Conservation (phyloP, 306 rosid species). For the Trifolium subterraneum region DNA sequence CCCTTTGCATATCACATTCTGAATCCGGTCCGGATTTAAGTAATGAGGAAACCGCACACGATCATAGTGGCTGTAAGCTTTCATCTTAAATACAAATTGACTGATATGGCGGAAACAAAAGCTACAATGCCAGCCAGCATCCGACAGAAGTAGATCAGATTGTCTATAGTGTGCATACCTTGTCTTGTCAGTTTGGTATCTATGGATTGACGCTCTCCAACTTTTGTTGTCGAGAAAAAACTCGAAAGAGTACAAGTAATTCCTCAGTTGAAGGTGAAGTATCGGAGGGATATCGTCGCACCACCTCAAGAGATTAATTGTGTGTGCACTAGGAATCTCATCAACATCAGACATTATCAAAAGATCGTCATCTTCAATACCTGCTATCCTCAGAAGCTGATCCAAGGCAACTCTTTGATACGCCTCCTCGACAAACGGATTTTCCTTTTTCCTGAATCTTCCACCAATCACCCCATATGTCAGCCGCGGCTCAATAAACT, state of each 20-base stretch:
- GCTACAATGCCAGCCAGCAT: conserved; percentile 96
- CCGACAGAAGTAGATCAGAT: conserved; percentile 61
- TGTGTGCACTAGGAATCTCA: conserved; percentile 93
- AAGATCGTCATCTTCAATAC: conserved; percentile 89
- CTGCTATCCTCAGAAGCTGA: conserved; percentile 74
- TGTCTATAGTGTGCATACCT: conserved; percentile 82
- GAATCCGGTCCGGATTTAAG: conserved; percentile 73
- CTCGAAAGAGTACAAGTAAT: conserved; percentile 87
- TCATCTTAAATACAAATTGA: conserved; percentile 85
- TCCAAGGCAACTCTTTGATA: conserved; percentile 85
- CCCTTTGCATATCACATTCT: conserved; percentile 81
- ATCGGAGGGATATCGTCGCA: conserved; percentile 70
- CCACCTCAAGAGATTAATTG: conserved; percentile 91
- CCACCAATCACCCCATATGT: conserved; percentile 74
- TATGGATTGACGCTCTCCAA: conserved; percentile 89
- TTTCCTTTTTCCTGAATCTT: conserved; percentile 73
- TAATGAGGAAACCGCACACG: conserved; percentile 78
- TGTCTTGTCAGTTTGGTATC: conserved; percentile 67
- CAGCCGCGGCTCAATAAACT: conserved; percentile 69
- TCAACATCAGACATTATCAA: conserved; percentile 94
- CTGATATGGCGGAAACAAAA: conserved; percentile 83
- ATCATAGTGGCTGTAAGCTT: conserved; percentile 84
- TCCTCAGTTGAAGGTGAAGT: conserved; percentile 76
- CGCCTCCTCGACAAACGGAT: conserved; percentile 92
- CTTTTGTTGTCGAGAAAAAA: conserved; percentile 70